Base-by-base conservation (phyloP, 352 stramenopile genomes). In the Phytophthora pseudosyringae region DNA sequence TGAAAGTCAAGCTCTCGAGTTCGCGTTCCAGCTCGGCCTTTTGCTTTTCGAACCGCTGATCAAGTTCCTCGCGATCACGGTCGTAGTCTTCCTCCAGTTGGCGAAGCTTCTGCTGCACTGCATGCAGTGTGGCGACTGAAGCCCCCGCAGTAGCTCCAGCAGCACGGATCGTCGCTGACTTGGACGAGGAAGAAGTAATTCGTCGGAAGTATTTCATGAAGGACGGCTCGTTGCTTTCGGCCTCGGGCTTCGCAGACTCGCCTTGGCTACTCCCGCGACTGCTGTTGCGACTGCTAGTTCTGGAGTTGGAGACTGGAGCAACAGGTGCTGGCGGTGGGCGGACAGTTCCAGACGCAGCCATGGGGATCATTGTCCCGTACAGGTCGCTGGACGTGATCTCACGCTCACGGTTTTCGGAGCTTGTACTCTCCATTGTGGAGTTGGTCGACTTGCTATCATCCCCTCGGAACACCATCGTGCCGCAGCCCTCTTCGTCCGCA, bases 131-230 rank as follows among this genome's bases (percentile, higher is more conserved):
- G 7, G 65, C 41, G 13, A 48, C 29, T 35, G 66, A n/a, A n/a
- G n/a, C n/a, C n/a, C n/a, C n/a, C n/a, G n/a, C n/a, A n/a, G n/a
- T 55, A 18, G 59, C 35, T n/a, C 66, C 68, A 28, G 73, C 73
- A 0, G 54, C 63, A 18, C 66, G 75, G 36, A 69, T 70, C 3
- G 61, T 75, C 7, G 26, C 57, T 10, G 40, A 69, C 39, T 68
- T 73, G 8, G 54, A 44, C 3, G 49, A 52, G 38, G 51, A 67
- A 3, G 49, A 64, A 25, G 71, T 56, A 41, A 82, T 75, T 40
- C 83, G 66, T 10, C 83, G 75, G 64, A 94, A 91, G 67, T 91
- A 94, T 49, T 90, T 92, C 81, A 94, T 94, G 67, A 94, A 94
- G 16, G 86, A 90, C 29, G 86, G 83, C 64, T 94, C 69, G 40